Percentiles rank a stretch among this genome's conserved stretches.
phyloP scores from a whole-genome alignment of 345 rosid genomes.

The Mercurialis annua region DNA sequence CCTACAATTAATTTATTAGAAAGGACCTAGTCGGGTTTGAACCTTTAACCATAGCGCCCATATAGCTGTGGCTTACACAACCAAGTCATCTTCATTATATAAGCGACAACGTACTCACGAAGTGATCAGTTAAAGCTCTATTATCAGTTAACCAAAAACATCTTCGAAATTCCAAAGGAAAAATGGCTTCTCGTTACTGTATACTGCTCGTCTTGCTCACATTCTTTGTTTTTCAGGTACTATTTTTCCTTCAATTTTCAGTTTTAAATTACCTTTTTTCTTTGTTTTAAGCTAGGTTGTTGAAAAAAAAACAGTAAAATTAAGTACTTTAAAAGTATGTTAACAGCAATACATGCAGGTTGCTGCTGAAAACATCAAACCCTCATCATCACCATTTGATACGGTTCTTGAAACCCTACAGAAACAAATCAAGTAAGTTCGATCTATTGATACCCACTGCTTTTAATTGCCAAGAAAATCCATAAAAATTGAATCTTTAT shows the following conservation, averaged over 20 bases:
- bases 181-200: conserved; percentile 1
- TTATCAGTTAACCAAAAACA: too few relatives aligned
- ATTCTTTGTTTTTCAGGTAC: background rate
- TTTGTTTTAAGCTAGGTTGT: too few relatives aligned
- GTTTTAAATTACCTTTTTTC: too few relatives aligned
- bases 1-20: too few relatives aligned
- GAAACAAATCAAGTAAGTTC: conserved; percentile 14
- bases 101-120: too few relatives aligned
- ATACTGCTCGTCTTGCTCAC: background rate
- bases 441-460: background rate
- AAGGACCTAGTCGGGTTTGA: too few relatives aligned
- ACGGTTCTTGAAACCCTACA: conserved; percentile 10
- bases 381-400: conserved; percentile 4
- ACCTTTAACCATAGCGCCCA: too few relatives aligned
- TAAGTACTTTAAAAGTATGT: too few relatives aligned
- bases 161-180: background rate
- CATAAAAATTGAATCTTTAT: background rate
- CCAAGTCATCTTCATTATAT: too few relatives aligned
- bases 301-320: too few relatives aligned
- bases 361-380: background rate
- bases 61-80: too few relatives aligned
- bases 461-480: conserved; percentile 1
- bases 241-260: background rate
- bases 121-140: too few relatives aligned
- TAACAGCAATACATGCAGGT: background rate